Evolutionary conservation across 106 monocot species (phyloP).

Genomic region (Ottelia alismoides): DNA sequence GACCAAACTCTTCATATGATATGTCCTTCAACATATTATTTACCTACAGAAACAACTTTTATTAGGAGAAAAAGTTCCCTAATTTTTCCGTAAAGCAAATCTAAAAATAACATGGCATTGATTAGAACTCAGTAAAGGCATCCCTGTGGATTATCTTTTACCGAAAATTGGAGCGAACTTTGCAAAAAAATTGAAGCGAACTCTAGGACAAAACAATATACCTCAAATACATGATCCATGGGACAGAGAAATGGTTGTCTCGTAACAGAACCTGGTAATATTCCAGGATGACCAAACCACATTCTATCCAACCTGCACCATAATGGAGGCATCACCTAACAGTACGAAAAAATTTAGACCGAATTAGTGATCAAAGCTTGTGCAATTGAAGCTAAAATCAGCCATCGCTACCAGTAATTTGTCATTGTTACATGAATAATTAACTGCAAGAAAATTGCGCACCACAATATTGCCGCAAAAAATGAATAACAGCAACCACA

Average conservation of each 20-base stretch:
- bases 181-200: no score
- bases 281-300: slow-evolving; percentile 94
- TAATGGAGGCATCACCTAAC: slow-evolving; percentile 96
- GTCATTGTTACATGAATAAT: neutral
- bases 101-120: no score
- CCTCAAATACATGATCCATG: slow-evolving; percentile 98
- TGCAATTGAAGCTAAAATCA: neutral
- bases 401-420: neutral
- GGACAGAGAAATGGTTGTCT: slow-evolving; percentile 95
- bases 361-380: neutral
- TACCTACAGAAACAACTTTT: slow-evolving; percentile 48
- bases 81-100: no score
- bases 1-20: slow-evolving; percentile 66
- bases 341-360: slow-evolving; percentile 17
- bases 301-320: slow-evolving; percentile 98
- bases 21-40: slow-evolving; percentile 53
- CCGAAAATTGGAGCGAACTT: no score
- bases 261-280: slow-evolving; percentile 74
- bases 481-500: neutral
- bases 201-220: slow-evolving; percentile 12
- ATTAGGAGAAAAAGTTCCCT: no score
- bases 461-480: no score
- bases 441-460: neutral
- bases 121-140: no score
- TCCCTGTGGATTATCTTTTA: no score